Conservation (phyloP, 345 rosid species). For the Schrenkiella parvula region DNA sequence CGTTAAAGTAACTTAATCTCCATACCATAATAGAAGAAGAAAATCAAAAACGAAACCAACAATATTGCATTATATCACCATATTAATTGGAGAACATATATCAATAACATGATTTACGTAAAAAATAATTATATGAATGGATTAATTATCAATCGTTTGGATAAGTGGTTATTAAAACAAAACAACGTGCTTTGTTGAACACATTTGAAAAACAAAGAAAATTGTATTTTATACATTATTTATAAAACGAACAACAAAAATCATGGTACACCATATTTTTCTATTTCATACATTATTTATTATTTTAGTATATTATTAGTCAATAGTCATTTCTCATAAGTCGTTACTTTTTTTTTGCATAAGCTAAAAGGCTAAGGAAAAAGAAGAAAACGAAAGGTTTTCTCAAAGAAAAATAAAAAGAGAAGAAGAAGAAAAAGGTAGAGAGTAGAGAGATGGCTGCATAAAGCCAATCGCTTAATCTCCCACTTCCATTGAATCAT, state of each 20-base stretch:
- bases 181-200: too few species aligned
- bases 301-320: too few species aligned
- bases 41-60: neutral
- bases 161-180: neutral
- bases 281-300: neutral
- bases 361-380: neutral
- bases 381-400: neutral
- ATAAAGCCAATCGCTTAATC: constrained; percentile 22
- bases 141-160: too few species aligned
- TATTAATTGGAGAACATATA: neutral
- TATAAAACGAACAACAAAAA: too few species aligned
- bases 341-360: neutral
- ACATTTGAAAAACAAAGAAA: too few species aligned
- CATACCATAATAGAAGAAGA: neutral
- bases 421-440: neutral
- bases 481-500: constrained; percentile 11
- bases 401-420: too few species aligned
- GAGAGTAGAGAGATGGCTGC: constrained; percentile 8
- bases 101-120: neutral
- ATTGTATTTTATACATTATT: too few species aligned
- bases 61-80: neutral
- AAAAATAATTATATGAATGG: too few species aligned
- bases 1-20: too few species aligned
- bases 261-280: too few species aligned
- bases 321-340: too few species aligned